Base-by-base conservation (phyloP, 176 grass and related monocot genomes). In the Juncus inflexus region DNA sequence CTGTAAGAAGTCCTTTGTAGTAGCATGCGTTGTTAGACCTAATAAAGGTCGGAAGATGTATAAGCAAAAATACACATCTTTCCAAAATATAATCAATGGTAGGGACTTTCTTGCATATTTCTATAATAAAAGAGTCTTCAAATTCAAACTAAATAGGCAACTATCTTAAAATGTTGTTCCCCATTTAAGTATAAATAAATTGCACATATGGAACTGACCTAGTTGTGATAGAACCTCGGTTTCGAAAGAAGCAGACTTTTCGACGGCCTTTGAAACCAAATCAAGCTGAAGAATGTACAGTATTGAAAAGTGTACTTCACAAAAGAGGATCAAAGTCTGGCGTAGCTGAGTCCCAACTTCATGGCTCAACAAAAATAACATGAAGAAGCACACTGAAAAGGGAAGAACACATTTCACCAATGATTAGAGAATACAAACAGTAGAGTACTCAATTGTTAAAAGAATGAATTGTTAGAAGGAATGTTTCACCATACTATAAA, bases 281-380 rank as follows among this genome's bases (percentile, higher is more conserved):
- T 96, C 87, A 74, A 96, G 84, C 77, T 96, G 92, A 75, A 96
- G 84, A 83, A 96, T 91, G 64, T 96, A 96, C 42, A 90, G 60
- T 61, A 96, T 52, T 71, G 84, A 87, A 78, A 96, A 91, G 85
- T 96, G 92, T 37, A 75, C 63, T 80, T 91, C 92, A 28, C 87
- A 89, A 58, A 96, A 96, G 12, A 96, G 76, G 59, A 96, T 86
- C 81, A 96, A 83, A 79, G 74, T 62, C 71, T 96, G 84, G 12
- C 92, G 87, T 60, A 91, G 63, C 66, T 86, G 81, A 70, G 64
- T 76, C 45, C 66, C 81, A 7, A 96, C 85, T 47, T 87, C 86
- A 76, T 96, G 82, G 78, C 83, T 96, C 77, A 91, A 80, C 39
- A 96, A 56, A 91, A 91, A 96, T 61, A 96, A 74, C 77, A 91